phyloP scores from a whole-genome alignment of 1,284 basidiomycete genomes.

The Ceratobasidium sp. region DNA sequence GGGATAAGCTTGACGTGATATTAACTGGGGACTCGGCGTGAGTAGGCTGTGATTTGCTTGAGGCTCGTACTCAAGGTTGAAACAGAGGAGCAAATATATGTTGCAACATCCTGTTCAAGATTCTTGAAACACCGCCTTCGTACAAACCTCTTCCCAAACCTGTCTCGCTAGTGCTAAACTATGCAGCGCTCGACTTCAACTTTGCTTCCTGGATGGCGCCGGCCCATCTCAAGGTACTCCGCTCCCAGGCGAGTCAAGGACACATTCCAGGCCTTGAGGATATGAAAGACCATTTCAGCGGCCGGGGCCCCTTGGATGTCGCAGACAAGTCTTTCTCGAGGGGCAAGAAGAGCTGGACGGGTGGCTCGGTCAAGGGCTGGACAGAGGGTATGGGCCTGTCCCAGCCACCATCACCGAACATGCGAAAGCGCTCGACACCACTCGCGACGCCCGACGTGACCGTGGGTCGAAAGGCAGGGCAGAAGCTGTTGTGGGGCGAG shows the following conservation, averaged over 20 bases:
- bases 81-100: constrained; percentile 85
- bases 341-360: constrained; percentile 56
- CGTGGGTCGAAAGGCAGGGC: constrained; percentile 47
- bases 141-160: constrained; percentile 61
- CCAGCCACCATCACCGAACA: constrained; percentile 9
- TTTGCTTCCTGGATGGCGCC: constrained; percentile 98
- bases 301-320: constrained; percentile 89
- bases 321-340: constrained; percentile 65
- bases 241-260: constrained; percentile 79
- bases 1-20: constrained; percentile 77
- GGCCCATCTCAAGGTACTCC: constrained; percentile 82
- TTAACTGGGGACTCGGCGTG: constrained; percentile 93
- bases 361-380: constrained; percentile 39
- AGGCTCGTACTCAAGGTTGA: constrained; percentile 10
- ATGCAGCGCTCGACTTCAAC: constrained; percentile 92
- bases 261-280: constrained; percentile 62
- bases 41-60: constrained; percentile 56
- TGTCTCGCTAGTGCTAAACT: constrained; percentile 83
- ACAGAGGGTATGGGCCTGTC: constrained; percentile 23
- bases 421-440: constrained; percentile 3
- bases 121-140: constrained; percentile 72
- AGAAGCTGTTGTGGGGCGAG: constrained; percentile 43
- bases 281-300: constrained; percentile 88
- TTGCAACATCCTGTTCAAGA: constrained; percentile 82
- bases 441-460: constrained; percentile 14